Conservation (phyloP, 768 basidiomycete genomes). For the Infundibulicybe gibba region DNA sequence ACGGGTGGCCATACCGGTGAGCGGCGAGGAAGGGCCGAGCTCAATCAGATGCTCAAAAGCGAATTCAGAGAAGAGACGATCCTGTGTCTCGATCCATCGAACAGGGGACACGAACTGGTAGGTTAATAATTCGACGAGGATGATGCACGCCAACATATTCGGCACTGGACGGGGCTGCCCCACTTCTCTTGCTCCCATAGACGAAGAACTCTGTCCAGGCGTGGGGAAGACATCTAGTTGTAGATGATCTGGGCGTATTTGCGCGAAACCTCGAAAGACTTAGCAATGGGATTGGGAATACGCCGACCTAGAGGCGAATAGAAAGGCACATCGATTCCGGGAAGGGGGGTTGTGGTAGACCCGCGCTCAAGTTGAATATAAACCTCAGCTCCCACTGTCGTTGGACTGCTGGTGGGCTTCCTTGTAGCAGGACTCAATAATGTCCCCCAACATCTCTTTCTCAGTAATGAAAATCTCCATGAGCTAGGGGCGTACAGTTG, state of each 20-base stretch:
- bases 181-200: conserved; percentile 92
- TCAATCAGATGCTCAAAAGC: conserved; percentile 93
- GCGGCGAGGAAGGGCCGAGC: conserved; percentile 92
- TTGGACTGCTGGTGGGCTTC: conserved; percentile 78
- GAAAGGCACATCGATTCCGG: conserved; percentile 99
- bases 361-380: conserved; percentile 95
- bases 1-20: conserved; percentile 91
- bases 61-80: conserved; percentile 83
- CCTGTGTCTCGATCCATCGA: conserved; percentile 99
- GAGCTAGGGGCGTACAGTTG: conserved; percentile 92
- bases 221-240: conserved; percentile 93
- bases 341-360: conserved; percentile 91
- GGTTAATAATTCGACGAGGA: conserved; percentile 93
- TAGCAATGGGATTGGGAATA: conserved; percentile 96
- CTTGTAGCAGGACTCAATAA: conserved; percentile 78
- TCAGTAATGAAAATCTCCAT: conserved; percentile 93
- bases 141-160: conserved; percentile 93
- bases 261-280: conserved; percentile 81
- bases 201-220: conserved; percentile 88
- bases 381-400: conserved; percentile 74
- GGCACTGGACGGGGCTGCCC: conserved; percentile 77
- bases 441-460: conserved; percentile 93
- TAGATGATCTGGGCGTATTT: too few species aligned
- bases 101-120: conserved; percentile 99
- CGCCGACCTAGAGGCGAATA: conserved; percentile 99